Conservation (phyloP, 768 basidiomycete species). For the Tubosaeta sp. region DNA sequence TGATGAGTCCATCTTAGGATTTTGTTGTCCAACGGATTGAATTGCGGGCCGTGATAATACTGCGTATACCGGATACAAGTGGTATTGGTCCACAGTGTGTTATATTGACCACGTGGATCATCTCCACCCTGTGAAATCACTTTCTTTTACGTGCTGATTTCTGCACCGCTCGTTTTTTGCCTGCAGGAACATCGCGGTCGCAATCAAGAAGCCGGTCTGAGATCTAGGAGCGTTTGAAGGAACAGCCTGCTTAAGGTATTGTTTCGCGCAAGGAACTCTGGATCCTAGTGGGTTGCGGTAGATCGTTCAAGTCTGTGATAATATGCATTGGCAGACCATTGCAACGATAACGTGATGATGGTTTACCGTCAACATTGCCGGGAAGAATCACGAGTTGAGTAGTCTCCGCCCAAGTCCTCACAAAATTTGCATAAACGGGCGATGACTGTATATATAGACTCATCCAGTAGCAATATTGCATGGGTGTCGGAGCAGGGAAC, state of each 20-base stretch:
- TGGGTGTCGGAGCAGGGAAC: no score
- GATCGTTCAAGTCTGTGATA: constrained; percentile 6
- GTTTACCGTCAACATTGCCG: constrained; percentile 11
- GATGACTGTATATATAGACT: no score
- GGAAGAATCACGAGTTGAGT: no score
- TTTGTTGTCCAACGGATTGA: not conserved
- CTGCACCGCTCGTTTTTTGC: constrained; percentile 39
- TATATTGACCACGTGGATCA: not conserved
- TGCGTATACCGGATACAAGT: constrained; percentile 38
- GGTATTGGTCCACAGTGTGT: constrained; percentile 2
- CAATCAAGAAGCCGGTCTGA: constrained; percentile 31
- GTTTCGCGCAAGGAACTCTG: constrained; percentile 9
- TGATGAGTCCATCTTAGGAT: constrained; percentile 34
- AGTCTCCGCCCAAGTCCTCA: no score
- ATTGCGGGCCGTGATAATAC: constrained; percentile 26
- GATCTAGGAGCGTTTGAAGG: constrained; percentile 2
- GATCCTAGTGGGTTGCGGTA: constrained; percentile 7
- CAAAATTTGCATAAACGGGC: no score
- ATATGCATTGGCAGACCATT: not conserved
- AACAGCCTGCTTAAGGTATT: constrained; percentile 5
- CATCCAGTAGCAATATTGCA: no score
- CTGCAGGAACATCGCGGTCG: constrained; percentile 39
- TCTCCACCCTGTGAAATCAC: constrained; percentile 37
- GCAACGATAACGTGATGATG: not conserved
- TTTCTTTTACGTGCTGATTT: constrained; percentile 43